Percentiles rank a stretch among this genome's conserved stretches.
Conservation (phyloP, 2,329 filamentous ascomycete genomes). For the Colletotrichum tabaci region DNA sequence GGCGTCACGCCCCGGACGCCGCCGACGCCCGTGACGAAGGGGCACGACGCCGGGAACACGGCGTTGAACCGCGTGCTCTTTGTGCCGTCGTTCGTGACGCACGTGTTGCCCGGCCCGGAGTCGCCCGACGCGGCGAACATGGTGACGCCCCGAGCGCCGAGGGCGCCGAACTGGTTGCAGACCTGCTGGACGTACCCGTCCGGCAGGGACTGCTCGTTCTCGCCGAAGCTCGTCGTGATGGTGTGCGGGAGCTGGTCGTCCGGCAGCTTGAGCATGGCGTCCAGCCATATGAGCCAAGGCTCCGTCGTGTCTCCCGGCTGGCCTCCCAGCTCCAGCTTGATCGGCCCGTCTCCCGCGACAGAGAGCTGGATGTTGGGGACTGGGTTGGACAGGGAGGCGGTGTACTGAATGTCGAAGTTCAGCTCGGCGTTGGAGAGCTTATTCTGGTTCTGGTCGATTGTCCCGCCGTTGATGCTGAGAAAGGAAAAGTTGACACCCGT, state of each 20-base stretch:
- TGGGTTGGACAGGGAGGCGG: slow-evolving; percentile 52
- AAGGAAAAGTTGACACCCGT: slow-evolving; percentile 70
- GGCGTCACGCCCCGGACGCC: slow-evolving; percentile 66
- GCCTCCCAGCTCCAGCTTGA: slow-evolving; percentile 23
- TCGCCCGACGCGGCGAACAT: slow-evolving; percentile 78
- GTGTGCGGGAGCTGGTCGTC: slow-evolving; percentile 72
- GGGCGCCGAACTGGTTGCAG: slow-evolving; percentile 73
- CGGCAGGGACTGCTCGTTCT: slow-evolving; percentile 76
- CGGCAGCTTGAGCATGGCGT: slow-evolving; percentile 69
- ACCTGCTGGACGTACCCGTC: slow-evolving; percentile 66
- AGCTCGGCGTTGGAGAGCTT: slow-evolving; percentile 52
- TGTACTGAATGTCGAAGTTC: slow-evolving; percentile 57
- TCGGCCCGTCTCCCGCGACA: slow-evolving; percentile 50
- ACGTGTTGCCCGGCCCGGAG: slow-evolving; percentile 48
- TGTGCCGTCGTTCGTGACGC: slow-evolving; percentile 55
- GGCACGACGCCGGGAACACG: slow-evolving; percentile 61
- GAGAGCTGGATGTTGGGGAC: slow-evolving; percentile 54
- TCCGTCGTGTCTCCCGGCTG: slow-evolving; percentile 63
- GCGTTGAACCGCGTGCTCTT: slow-evolving; percentile 53
- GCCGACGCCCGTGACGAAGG: slow-evolving; percentile 75
- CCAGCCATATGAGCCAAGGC: slow-evolving; percentile 76
- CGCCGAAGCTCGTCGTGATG: slow-evolving; percentile 79
- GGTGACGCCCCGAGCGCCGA: slow-evolving; percentile 76
- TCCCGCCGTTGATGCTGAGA: slow-evolving; percentile 69
- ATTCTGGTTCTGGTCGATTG: slow-evolving; percentile 55